phyloP scores from a whole-genome alignment of 305 asterid genomes.

The Fraxinus greggii region DNA sequence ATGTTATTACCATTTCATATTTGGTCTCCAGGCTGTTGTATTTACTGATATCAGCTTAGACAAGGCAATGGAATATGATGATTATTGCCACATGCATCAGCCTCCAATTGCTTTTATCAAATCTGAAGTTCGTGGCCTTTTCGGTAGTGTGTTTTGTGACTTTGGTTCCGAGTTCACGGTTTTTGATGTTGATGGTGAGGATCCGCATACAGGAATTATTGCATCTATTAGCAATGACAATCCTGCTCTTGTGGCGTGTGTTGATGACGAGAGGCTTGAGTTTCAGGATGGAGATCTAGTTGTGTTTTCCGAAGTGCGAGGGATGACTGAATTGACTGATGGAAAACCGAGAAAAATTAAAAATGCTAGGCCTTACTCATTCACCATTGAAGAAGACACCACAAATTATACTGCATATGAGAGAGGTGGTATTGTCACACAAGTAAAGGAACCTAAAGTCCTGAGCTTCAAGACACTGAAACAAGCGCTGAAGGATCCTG shows the following conservation, averaged over 20 bases:
- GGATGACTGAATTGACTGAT: conserved; percentile 39
- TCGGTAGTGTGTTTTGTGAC: conserved; percentile 43
- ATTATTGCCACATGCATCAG: conserved; percentile 40
- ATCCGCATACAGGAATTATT: conserved; percentile 38
- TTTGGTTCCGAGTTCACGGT: conserved; percentile 43
- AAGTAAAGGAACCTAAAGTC: conserved; percentile 40
- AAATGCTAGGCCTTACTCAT: conserved; percentile 41
- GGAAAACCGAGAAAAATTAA: conserved; percentile 38
- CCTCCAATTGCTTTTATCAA: conserved; percentile 48
- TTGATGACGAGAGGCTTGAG: conserved; percentile 48
- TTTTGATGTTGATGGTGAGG: conserved; percentile 48
- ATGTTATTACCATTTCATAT: not conserved
- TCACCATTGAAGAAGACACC: conserved; percentile 39
- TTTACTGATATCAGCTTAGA: conserved; percentile 41
- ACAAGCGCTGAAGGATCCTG: conserved; percentile 40
- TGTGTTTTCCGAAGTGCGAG: conserved; percentile 39
- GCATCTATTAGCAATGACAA: conserved; percentile 40
- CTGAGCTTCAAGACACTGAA: conserved; percentile 34
- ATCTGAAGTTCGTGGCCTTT: conserved; percentile 44
- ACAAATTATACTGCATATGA: conserved; percentile 28
- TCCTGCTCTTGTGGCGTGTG: conserved; percentile 39
- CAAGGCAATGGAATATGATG: conserved; percentile 38
- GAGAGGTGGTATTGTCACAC: conserved; percentile 44
- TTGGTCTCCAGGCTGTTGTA: conserved; percentile 39
- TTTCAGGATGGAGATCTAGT: conserved; percentile 46